Evolutionary conservation across 78 protist species (phyloP), one percentile per base, ranked within the genome.

Genomic region (Dictyostelium brefeldianum): DNA sequence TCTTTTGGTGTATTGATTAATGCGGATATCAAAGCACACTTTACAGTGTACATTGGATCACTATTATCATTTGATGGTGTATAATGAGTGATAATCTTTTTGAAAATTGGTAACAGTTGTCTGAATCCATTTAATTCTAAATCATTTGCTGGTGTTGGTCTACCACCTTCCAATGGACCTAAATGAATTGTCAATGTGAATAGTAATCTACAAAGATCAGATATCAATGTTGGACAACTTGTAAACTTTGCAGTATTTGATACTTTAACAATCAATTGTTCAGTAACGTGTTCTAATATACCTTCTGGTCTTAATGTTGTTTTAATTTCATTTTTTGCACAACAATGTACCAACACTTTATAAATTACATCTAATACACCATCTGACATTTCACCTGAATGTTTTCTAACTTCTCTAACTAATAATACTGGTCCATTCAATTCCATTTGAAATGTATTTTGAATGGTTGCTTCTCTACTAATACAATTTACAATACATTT

Each of bases 111-210:
- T 46, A 87, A 64, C 9, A 87, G 43, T 36, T 48, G 25, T 75
- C 93, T 80, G 31, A 29, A 53, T 36, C 92, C 56, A 18, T 71
- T 43, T 5, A 59, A 14, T 20, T 87, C 93, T 2, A 43, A 36
- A 11, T 87, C 56, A 10, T 41, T 87, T 11, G 74, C 67, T 20
- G 57, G n/a, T 17, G 78, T 50, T 51, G 80, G 70, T 31, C 5
- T 56, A 15, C 93, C 84, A 17, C 82, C 82, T n/a, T 87, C 93
- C 43, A 87, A 47, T 47, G 70, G 93, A 3, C 93, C 93, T n/a
- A 56, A 65, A 62, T 77, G 78, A 47, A 87, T 74, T 48, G 93
- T 87, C n/a, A 80, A 36, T 0, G 93, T 87, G 78, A 87, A 87
- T 56, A 77, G 18, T 71, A 87, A 48, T 56, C 93, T 80, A 25